These are phyloP conservation scores for Oryza glumipatula DNA, from an alignment of 176 grass and related monocot species.

Conservation along the genomic window DNA sequence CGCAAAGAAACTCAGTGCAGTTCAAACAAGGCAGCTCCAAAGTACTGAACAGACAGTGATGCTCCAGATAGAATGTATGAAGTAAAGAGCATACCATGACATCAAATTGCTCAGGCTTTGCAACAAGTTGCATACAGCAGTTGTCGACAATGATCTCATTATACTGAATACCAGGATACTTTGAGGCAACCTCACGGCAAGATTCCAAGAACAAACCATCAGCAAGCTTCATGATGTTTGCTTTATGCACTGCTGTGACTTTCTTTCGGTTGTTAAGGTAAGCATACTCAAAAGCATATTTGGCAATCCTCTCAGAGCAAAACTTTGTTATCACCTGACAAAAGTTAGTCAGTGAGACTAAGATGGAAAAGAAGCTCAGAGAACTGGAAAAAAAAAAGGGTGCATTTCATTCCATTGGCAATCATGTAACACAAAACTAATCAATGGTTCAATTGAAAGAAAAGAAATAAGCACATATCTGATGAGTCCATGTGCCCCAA, in stretches of 20 bases:
- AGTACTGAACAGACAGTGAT: not conserved
- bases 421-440: not conserved
- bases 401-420: not conserved
- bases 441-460: not conserved
- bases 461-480: constrained; percentile 9
- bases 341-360: constrained; percentile 52
- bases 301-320: constrained; percentile 87
- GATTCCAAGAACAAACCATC: constrained; percentile 98
- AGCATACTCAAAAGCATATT: constrained; percentile 97
- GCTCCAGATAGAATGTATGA: constrained; percentile 5
- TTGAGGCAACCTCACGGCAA: constrained; percentile 87
- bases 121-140: constrained; percentile 98
- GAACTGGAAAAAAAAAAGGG: not conserved
- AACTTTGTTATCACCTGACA: constrained; percentile 99
- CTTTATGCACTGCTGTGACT: constrained; percentile 97
- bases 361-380: constrained; percentile 30
- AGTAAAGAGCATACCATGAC: constrained; percentile 68
- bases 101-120: constrained; percentile 92
- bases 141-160: constrained; percentile 98
- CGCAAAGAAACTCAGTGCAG: not conserved
- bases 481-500: not conserved
- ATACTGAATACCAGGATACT: constrained; percentile 88
- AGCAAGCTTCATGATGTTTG: constrained; percentile 98
- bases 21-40: not conserved
- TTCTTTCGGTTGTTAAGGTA: constrained; percentile 97